phyloP scores from a whole-genome alignment of 108 stramenopile genomes.

The Epithemia pelagica region DNA sequence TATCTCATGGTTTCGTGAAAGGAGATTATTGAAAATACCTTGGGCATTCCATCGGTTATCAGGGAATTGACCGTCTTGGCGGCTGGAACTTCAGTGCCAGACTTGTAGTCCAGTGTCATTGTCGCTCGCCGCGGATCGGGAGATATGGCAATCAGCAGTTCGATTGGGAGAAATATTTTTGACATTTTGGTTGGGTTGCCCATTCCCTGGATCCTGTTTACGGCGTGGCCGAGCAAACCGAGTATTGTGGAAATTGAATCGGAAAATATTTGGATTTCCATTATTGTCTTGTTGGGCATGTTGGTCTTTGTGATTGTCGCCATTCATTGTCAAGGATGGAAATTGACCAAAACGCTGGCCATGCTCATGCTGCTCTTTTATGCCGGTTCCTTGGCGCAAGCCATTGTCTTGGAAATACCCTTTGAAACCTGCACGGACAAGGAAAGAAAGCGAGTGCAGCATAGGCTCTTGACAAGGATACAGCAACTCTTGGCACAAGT shows the following conservation, averaged over 20 bases:
- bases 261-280: conserved; percentile 43
- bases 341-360: conserved; percentile 67
- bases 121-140: conserved; percentile 78
- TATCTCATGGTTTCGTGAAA: conserved; percentile 84
- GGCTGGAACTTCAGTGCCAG: conserved; percentile 85
- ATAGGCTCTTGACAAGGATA: no score
- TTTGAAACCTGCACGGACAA: conserved; percentile 26
- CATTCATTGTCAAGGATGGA: conserved; percentile 76
- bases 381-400: no score
- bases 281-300: conserved; percentile 68
- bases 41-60: conserved; percentile 62
- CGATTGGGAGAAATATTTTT: conserved; percentile 80
- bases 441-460: no score
- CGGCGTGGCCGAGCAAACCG: conserved; percentile 26
- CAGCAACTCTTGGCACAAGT: no score
- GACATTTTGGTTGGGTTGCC: conserved; percentile 78
- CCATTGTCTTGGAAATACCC: conserved; percentile 36
- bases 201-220: conserved; percentile 71
- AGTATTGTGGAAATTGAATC: conserved; percentile 30
- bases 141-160: conserved; percentile 81
- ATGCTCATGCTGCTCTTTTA: conserved; percentile 70
- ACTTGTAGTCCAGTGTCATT: conserved; percentile 74
- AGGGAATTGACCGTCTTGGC: conserved; percentile 82
- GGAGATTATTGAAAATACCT: conserved; percentile 70
- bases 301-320: conserved; percentile 58